A percentile compares a stretch with the other conserved stretches of the same genome.
Evolutionary conservation across 352 stramenopile genomes (phyloP).

Genomic region (Phytophthora pinifolia): DNA sequence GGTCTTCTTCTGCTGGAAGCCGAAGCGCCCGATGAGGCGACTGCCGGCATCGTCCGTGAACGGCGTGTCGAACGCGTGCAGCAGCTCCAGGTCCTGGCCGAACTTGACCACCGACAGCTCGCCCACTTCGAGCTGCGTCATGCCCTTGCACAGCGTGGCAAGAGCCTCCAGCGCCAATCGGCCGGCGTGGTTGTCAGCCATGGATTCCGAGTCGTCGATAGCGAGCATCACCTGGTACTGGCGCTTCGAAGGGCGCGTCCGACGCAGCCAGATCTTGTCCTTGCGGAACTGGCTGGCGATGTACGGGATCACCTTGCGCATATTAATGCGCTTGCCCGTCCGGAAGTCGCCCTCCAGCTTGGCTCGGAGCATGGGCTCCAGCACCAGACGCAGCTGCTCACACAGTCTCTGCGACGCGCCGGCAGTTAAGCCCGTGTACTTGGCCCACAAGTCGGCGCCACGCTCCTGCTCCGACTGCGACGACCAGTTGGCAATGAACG

Average conservation of each 20-base stretch:
- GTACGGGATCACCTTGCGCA: constrained; percentile 99
- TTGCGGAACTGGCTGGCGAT: constrained; percentile 99
- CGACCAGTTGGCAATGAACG: constrained; percentile 68
- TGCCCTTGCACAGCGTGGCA: constrained; percentile 96
- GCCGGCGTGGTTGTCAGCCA: constrained; percentile 96
- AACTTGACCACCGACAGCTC: constrained; percentile 95
- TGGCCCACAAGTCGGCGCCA: constrained; percentile 88
- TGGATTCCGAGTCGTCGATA: constrained; percentile 99
- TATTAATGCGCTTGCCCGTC: constrained; percentile 99
- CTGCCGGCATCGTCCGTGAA: constrained; percentile 97
- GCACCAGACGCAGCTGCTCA: constrained; percentile 98
- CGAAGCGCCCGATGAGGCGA: constrained; percentile 94
- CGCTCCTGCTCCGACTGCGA: constrained; percentile 45
- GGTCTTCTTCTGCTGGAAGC: constrained; percentile 97
- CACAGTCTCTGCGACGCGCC: constrained; percentile 94
- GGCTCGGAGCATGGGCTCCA: constrained; percentile 97
- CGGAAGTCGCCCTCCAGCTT: constrained; percentile 99
- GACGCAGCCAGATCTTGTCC: constrained; percentile 99
- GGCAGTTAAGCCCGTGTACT: constrained; percentile 93
- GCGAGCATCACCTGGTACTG: constrained; percentile 99
- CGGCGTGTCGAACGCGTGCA: constrained; percentile 96
- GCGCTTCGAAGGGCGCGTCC: constrained; percentile 98
- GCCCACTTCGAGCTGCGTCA: constrained; percentile 97
- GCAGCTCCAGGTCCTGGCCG: constrained; percentile 94
- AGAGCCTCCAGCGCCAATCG: constrained; percentile 96